Evolutionary conservation across 1,284 basidiomycete species (phyloP), one percentile per base, ranked within the genome.

Genomic region (Pseudozyma hubeiensis): DNA sequence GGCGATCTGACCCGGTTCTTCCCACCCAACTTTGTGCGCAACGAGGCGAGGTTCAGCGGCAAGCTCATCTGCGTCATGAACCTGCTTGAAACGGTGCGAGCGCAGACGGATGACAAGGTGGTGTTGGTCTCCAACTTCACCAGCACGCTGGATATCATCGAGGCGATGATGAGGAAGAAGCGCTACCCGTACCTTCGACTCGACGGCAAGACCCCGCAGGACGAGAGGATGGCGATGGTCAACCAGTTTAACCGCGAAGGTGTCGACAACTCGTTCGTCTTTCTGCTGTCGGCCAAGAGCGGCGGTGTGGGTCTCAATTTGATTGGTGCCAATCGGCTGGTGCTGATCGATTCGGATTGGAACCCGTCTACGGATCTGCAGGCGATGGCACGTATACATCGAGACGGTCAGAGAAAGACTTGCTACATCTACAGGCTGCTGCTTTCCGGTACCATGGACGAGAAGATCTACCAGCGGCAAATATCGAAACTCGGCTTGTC

Each of bases 221-320:
- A 77, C 35, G 71, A 73, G 43, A 63, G 77, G 19, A 68, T 75
- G 58, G 56, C 63, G 33, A 67, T 79, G 47, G 75, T 82, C 35
- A 72, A 76, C n/a, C 72, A 64, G 29, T 83, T 84, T 64, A 80
- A 82, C 45, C 69, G 66, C 41, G 48, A 59, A 14, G 45, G 59
- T 10, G 56, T 51, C 19, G 51, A 68, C 11, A 51, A 46, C 10
- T 54, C 44, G 24, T 87, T 97, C 81, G 89, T 99, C 47, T 99
- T 99, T 86, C 87, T 99, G 54, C 88, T 99, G 16, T 95, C 93
- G 84, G 94, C 93, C 75, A 98, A 98, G 85, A 95, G 97, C 40
- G 96, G 96, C 66, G 96, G 96, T 78, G 97, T 95, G 78, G 95
- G 97, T 81, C 96, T 99, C 88, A 99, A 99, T 83, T 88, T 99